Evolutionary conservation across 495 filamentous ascomycete species (phyloP).

Genomic region (Cercophora newfieldiana): DNA sequence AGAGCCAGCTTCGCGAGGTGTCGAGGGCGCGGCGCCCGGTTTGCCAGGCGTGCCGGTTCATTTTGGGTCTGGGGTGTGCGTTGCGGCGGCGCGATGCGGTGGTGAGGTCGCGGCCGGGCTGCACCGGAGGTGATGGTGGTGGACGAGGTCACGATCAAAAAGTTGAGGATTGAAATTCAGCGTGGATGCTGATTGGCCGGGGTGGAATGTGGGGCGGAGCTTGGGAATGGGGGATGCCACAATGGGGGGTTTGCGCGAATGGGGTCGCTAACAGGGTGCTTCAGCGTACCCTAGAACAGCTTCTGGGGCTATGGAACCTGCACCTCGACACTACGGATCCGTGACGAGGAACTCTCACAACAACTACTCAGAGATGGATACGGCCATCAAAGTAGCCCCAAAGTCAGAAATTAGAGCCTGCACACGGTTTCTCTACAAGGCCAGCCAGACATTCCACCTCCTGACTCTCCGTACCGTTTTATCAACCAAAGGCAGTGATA

Average conservation of each 20-base stretch:
- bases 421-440: too few relatives aligned
- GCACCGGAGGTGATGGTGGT: constrained; percentile 9
- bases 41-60: background rate
- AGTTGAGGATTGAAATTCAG: constrained; percentile 23
- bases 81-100: background rate
- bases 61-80: background rate
- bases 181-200: constrained; percentile 22
- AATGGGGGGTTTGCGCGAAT: constrained; percentile 2
- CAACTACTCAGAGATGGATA: too few relatives aligned
- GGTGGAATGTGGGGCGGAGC: background rate
- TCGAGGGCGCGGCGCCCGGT: background rate
- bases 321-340: too few relatives aligned
- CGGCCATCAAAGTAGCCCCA: too few relatives aligned
- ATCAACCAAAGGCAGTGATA: too few relatives aligned
- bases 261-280: too few relatives aligned
- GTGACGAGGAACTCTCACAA: too few relatives aligned
- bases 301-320: too few relatives aligned
- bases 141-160: constrained; percentile 9
- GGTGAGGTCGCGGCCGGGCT: background rate
- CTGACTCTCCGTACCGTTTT: too few relatives aligned
- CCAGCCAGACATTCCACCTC: too few relatives aligned
- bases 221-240: background rate
- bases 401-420: too few relatives aligned
- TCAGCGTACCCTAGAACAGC: too few relatives aligned
- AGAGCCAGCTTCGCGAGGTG: background rate